Conservation (phyloP, 2,329 filamentous ascomycete genomes). For the Boeremia lycopersici region DNA sequence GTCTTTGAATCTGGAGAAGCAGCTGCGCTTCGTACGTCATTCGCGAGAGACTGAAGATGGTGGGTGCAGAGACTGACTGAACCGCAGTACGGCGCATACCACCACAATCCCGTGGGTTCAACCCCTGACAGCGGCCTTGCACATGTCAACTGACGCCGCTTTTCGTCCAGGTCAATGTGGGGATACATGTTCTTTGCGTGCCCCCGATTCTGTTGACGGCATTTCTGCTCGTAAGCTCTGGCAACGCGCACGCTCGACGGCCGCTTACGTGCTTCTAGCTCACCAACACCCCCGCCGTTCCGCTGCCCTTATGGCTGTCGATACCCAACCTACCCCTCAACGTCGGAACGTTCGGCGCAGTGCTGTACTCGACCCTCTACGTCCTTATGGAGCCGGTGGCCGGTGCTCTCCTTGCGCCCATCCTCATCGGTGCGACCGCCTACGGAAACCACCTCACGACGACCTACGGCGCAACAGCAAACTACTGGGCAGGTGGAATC, state of each 20-base stretch:
- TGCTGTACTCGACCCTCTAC: constrained; percentile 78
- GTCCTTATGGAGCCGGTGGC: constrained; percentile 93
- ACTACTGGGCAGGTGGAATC: constrained; percentile 69
- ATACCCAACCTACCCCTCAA: constrained; percentile 65
- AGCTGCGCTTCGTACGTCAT: constrained; percentile 76
- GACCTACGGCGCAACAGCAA: constrained; percentile 64
- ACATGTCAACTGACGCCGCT: constrained; percentile 32
- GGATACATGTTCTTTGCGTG: constrained; percentile 80
- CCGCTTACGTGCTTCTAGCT: constrained; percentile 48
- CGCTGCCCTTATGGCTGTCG: constrained; percentile 59
- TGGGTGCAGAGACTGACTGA: constrained; percentile 17
- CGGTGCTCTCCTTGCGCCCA: constrained; percentile 74
- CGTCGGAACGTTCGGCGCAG: constrained; percentile 61
- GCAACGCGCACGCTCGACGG: background rate
- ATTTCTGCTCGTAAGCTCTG: constrained; percentile 69
- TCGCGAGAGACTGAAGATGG: background rate
- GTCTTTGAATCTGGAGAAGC: constrained; percentile 77
- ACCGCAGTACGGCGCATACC: constrained; percentile 79
- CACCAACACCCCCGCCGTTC: constrained; percentile 62
- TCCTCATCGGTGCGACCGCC: constrained; percentile 78
- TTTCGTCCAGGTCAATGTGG: constrained; percentile 67
- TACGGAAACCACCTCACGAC: constrained; percentile 75
- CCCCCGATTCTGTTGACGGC: constrained; percentile 74
- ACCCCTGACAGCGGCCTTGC: constrained; percentile 6
- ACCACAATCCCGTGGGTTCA: constrained; percentile 68